Evolutionary conservation across 768 basidiomycete genomes (phyloP).

Genomic region (Baorangia bicolor): DNA sequence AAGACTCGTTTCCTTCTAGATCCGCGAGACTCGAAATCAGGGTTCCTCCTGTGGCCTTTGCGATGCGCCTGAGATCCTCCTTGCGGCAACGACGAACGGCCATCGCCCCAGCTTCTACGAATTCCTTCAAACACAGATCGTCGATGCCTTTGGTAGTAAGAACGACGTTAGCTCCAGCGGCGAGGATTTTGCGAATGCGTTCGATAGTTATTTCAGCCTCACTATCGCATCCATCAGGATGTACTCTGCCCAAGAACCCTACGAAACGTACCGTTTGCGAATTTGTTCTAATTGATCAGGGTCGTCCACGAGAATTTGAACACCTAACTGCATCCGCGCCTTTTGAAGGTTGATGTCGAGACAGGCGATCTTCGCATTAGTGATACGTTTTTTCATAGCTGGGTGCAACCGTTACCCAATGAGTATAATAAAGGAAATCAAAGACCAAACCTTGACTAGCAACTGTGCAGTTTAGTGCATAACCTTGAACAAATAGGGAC

Average conservation of each 20-base stretch:
- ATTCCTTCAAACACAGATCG: slow-evolving; percentile 96
- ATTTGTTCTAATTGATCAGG: slow-evolving; percentile 97
- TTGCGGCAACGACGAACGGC: slow-evolving; percentile 97
- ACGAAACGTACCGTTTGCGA: slow-evolving; percentile 68
- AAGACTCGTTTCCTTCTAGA: slow-evolving; percentile 96
- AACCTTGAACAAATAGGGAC: slow-evolving; percentile 92
- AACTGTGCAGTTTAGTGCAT: slow-evolving; percentile 97
- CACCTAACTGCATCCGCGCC: slow-evolving; percentile 94
- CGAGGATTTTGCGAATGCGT: slow-evolving; percentile 92
- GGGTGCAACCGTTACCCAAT: slow-evolving; percentile 1
- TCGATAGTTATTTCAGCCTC: slow-evolving; percentile 97
- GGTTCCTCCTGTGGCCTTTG: slow-evolving; percentile 94
- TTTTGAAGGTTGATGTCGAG: slow-evolving; percentile 98
- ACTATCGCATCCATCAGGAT: slow-evolving; percentile 42
- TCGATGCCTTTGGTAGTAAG: slow-evolving; percentile 99
- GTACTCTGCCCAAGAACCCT: background rate
- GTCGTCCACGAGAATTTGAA: slow-evolving; percentile 96
- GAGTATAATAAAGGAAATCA: background rate
- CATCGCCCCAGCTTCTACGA: slow-evolving; percentile 98
- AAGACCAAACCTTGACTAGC: slow-evolving; percentile 87
- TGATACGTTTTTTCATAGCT: slow-evolving; percentile 98
- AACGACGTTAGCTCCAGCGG: slow-evolving; percentile 94
- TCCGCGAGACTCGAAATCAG: slow-evolving; percentile 92
- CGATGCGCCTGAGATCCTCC: slow-evolving; percentile 95
- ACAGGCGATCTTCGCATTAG: slow-evolving; percentile 95